Evolutionary conservation across 2,329 filamentous ascomycete genomes (phyloP).

Genomic region (Epichloe sylvatica): DNA sequence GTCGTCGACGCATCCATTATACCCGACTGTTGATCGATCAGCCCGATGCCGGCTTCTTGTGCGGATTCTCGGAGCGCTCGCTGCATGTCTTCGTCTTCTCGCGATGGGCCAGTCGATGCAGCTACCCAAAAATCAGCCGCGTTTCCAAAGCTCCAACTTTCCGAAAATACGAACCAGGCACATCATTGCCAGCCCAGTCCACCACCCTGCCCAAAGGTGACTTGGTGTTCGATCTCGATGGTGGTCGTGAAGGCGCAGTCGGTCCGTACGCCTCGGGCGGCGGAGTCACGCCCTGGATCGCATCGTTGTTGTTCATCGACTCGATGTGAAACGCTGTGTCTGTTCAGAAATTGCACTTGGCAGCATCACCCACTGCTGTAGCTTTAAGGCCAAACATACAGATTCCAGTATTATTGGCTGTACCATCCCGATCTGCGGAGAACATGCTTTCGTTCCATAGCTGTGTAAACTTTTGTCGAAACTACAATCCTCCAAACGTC

Average conservation of each 20-base stretch:
- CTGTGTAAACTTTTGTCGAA: slow-evolving; percentile 31
- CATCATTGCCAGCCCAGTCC: slow-evolving; percentile 31
- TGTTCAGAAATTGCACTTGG: neutral
- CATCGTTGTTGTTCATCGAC: slow-evolving; percentile 29
- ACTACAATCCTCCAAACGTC: slow-evolving; percentile 18
- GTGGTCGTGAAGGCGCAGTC: slow-evolving; percentile 44
- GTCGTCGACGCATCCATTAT: slow-evolving; percentile 27
- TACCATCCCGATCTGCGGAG: slow-evolving; percentile 37
- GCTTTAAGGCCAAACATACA: slow-evolving; percentile 20
- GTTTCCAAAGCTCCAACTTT: neutral
- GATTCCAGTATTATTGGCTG: slow-evolving; percentile 26
- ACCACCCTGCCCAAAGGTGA: slow-evolving; percentile 41
- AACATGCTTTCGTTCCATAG: slow-evolving; percentile 43
- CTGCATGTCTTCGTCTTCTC: slow-evolving; percentile 43
- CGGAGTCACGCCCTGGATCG: slow-evolving; percentile 31
- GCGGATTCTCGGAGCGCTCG: slow-evolving; percentile 43
- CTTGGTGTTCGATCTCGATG: slow-evolving; percentile 42
- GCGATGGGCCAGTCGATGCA: slow-evolving; percentile 19
- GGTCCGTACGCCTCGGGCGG: slow-evolving; percentile 26
- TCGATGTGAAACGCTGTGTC: slow-evolving; percentile 41
- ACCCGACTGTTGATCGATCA: slow-evolving; percentile 35
- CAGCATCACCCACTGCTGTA: neutral
- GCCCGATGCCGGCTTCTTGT: slow-evolving; percentile 32
- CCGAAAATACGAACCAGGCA: slow-evolving; percentile 21
- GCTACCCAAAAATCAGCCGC: neutral